Conservation (phyloP, 768 basidiomycete genomes). For the Calocybe cyanea region DNA sequence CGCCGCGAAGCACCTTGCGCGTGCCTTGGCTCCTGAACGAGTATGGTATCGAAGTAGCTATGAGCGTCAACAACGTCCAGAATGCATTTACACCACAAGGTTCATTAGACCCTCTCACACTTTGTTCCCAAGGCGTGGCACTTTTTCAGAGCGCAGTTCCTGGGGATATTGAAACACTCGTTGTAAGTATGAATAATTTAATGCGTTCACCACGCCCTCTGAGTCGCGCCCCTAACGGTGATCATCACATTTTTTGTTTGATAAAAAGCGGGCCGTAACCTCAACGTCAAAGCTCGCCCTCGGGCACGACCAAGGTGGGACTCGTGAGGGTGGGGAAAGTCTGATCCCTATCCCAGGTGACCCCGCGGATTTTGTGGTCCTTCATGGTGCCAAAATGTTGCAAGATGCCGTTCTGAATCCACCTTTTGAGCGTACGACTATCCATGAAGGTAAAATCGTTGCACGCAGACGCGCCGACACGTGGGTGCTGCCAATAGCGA, state of each 20-base stretch:
- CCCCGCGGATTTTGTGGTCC: slow-evolving; percentile 55
- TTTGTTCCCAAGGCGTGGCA: slow-evolving; percentile 55
- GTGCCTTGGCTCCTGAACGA: slow-evolving; percentile 43
- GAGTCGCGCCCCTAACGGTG: neutral
- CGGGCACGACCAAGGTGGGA: slow-evolving; percentile 26
- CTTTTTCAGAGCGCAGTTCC: slow-evolving; percentile 56
- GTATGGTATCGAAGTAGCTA: slow-evolving; percentile 45
- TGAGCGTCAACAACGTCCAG: slow-evolving; percentile 62
- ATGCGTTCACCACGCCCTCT: neutral
- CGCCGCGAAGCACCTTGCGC: slow-evolving; percentile 53
- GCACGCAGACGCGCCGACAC: slow-evolving; percentile 30
- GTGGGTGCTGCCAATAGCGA: slow-evolving; percentile 36
- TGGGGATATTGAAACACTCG: slow-evolving; percentile 39
- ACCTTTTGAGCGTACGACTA: slow-evolving; percentile 45
- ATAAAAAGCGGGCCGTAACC: slow-evolving; percentile 49
- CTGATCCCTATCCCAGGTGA: slow-evolving; percentile 38
- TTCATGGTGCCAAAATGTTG: slow-evolving; percentile 43
- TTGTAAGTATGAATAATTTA: slow-evolving; percentile 30
- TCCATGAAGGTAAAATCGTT: slow-evolving; percentile 42
- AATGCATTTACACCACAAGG: slow-evolving; percentile 73
- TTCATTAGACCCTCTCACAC: slow-evolving; percentile 53
- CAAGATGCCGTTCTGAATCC: slow-evolving; percentile 50
- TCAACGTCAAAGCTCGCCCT: slow-evolving; percentile 49
- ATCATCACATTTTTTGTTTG: slow-evolving; percentile 9
- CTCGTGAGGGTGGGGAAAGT: slow-evolving; percentile 15